Evolutionary conservation across 2,329 filamentous ascomycete species (phyloP).

Genomic region (Aureobasidium sp.): DNA sequence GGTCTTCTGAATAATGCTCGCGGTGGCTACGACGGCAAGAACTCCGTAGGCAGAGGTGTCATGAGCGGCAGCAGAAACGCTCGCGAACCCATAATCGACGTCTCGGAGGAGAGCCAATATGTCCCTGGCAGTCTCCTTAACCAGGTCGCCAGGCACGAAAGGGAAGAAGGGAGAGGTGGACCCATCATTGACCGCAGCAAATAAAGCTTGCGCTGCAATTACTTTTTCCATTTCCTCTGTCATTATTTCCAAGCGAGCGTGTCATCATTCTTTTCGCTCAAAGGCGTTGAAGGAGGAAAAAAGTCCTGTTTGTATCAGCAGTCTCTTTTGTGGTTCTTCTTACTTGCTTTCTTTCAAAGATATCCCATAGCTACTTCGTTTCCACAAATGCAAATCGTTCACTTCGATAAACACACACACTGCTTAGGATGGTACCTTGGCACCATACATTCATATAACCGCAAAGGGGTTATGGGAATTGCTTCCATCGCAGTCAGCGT

Average conservation of each 20-base stretch:
- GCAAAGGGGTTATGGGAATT: too few relatives aligned
- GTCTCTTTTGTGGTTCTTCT: not conserved
- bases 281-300: not conserved
- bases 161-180: constrained; percentile 16
- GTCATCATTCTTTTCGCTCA: too few relatives aligned
- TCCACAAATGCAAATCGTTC: too few relatives aligned
- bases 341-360: not conserved
- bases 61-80: constrained; percentile 35
- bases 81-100: constrained; percentile 37
- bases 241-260: not conserved
- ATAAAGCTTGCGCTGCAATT: not conserved
- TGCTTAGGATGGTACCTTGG: too few relatives aligned
- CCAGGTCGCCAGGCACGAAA: constrained; percentile 27
- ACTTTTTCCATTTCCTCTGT: not conserved
- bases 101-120: constrained; percentile 34
- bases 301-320: not conserved
- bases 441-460: too few relatives aligned
- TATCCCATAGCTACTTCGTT: not conserved
- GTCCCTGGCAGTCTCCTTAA: constrained; percentile 41
- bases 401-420: too few relatives aligned
- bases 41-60: constrained; percentile 33
- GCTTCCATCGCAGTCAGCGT: too few relatives aligned
- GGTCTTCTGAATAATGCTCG: constrained; percentile 32
- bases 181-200: constrained; percentile 6
- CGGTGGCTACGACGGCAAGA: constrained; percentile 30